These are phyloP conservation scores for Kodamaea jinghongensis DNA, from an alignment of 805 yeast species.

Conservation along the genomic window DNA sequence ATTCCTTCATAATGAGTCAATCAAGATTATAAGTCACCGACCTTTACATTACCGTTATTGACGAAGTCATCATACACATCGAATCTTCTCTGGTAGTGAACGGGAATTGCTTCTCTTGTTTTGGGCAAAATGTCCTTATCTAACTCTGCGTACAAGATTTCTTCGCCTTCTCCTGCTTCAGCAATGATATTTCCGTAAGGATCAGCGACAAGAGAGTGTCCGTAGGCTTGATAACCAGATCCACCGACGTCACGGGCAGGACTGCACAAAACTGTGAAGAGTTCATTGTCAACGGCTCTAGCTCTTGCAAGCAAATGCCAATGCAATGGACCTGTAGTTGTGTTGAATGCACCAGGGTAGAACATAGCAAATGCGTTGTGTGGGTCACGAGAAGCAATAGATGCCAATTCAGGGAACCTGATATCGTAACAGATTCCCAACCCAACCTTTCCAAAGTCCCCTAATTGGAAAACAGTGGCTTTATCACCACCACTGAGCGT, in stretches of 20 bases:
- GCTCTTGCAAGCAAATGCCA: conserved; percentile 76
- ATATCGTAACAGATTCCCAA: conserved; percentile 84
- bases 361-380: conserved; percentile 70
- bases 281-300: conserved; percentile 73
- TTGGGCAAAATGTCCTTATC: conserved; percentile 39
- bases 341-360: conserved; percentile 83
- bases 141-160: conserved; percentile 40
- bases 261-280: conserved; percentile 74
- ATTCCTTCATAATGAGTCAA: no score
- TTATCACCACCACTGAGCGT: conserved; percentile 76
- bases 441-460: conserved; percentile 70
- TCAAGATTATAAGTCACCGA: conserved; percentile 19
- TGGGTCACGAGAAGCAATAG: conserved; percentile 59
- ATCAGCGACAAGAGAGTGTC: conserved; percentile 44
- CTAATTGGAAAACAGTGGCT: conserved; percentile 72
- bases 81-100: conserved; percentile 42
- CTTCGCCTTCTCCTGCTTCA: conserved; percentile 47
- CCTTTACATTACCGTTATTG: conserved; percentile 26
- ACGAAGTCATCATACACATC: conserved; percentile 45
- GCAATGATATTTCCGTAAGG: conserved; percentile 42
- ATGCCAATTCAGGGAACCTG: conserved; percentile 76
- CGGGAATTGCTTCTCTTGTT: conserved; percentile 41
- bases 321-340: conserved; percentile 80
- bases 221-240: conserved; percentile 45
- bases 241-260: conserved; percentile 74